Conservation (phyloP, 2,329 filamentous ascomycete genomes). For the Hirsutella rhossiliensis region DNA sequence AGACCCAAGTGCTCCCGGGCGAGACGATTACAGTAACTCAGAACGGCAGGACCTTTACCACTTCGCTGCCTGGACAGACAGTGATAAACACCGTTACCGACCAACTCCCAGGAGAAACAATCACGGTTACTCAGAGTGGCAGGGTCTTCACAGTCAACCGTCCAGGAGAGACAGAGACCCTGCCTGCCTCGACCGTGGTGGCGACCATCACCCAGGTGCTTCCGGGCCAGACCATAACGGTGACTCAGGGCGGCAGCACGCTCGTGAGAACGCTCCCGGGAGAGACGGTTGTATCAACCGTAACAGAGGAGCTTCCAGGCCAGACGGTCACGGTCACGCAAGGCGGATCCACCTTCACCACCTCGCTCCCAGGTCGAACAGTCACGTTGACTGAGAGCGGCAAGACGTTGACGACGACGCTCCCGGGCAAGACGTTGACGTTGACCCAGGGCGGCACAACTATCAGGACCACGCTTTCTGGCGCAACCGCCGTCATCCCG, state of each 20-base stretch:
- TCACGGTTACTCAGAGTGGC: background rate
- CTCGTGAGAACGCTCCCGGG: background rate
- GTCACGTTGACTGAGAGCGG: background rate
- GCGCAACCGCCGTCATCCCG: slow-evolving; percentile 17
- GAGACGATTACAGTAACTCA: slow-evolving; percentile 6
- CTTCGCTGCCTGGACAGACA: background rate
- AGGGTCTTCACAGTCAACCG: slow-evolving; percentile 12
- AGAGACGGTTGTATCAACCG: background rate
- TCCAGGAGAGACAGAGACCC: slow-evolving; percentile 11
- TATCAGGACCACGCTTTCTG: slow-evolving; percentile 3
- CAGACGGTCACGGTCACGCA: slow-evolving; percentile 7
- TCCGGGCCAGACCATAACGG: slow-evolving; percentile 5
- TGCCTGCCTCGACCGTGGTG: slow-evolving; percentile 4
- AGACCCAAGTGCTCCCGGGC: background rate
- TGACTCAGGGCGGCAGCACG: slow-evolving; percentile 3
- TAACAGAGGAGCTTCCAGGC: slow-evolving; percentile 1
- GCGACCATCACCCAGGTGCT: slow-evolving; percentile 4
- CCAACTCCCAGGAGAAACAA: background rate
- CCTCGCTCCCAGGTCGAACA: slow-evolving; percentile 2
- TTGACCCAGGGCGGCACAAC: background rate
- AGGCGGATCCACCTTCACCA: slow-evolving; percentile 15
- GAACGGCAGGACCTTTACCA: background rate
- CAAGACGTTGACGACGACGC: background rate
- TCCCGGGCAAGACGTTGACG: background rate
- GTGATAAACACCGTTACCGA: background rate